Base-by-base conservation (phyloP, 768 basidiomycete genomes). In the Amanita pseudoporphyria region DNA sequence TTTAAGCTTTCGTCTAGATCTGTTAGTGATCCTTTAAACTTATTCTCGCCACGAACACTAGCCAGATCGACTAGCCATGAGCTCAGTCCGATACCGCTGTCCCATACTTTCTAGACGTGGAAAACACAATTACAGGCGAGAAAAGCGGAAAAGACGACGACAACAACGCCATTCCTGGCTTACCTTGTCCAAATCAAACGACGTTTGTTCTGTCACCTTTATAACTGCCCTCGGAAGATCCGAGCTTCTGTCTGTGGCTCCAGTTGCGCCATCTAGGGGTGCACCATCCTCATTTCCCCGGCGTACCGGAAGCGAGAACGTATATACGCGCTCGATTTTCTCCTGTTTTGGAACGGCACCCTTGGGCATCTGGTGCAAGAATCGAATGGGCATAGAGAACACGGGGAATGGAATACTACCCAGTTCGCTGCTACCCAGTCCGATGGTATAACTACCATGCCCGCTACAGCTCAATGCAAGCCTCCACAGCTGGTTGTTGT, bases 181-280 rank as follows among this genome's bases (percentile, higher is more conserved):
- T 14, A 49, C 93, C 79, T 96, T 95, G 71, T 96, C 93, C 3
- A 95, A 71, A 60, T 94, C 93, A 61, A 90, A 95, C 2, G 87
- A 87, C 0, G 87, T 92, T 58, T 88, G 84, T 59, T 96, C 93
- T 14, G 67, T 70, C 19, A 96, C 69, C 28, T 61, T 68, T 52
- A 94, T 53, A 42, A 52, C 36, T 21, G 45, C 33, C 18, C 46
- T 40, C 40, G 26, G 45, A 26, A 5, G 36, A 18, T 12, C 19
- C 31, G 41, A 28, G 18, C 32, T n/a, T n/a, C n/a, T n/a, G n/a
- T n/a, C n/a, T n/a, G n/a, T n/a, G n/a, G n/a, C n/a, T n/a, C n/a
- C n/a, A n/a, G n/a, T 45, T n/a, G 6, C 51, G 5, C 18, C 6
- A 6, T 32, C 16, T 14, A n/a, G 19, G 19, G 9, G 39, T 14